These are phyloP conservation scores for Fusarium euwallaceae DNA, from an alignment of 2,329 filamentous ascomycete species.

Conservation along the genomic window DNA sequence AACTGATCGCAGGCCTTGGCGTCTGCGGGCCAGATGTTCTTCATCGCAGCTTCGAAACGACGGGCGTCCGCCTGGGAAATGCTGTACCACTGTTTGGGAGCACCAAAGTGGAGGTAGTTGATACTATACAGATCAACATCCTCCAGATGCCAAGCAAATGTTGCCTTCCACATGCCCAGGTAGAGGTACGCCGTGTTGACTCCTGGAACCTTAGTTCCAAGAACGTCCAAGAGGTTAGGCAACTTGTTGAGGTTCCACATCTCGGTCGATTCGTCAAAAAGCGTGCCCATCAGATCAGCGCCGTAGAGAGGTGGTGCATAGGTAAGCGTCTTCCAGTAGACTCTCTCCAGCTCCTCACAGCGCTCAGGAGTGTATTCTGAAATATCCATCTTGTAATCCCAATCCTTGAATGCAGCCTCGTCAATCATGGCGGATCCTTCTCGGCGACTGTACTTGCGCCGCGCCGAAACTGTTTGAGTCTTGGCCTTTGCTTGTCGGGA, in stretches of 20 bases:
- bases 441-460: conserved; percentile 86
- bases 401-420: conserved; percentile 89
- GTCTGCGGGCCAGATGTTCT: conserved; percentile 92
- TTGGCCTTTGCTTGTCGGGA: conserved; percentile 67
- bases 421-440: conserved; percentile 86
- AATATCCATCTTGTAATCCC: conserved; percentile 89
- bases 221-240: conserved; percentile 90
- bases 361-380: conserved; percentile 92
- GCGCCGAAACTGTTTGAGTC: conserved; percentile 84
- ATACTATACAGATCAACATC: conserved; percentile 99
- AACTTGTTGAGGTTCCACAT: conserved; percentile 96
- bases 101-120: conserved; percentile 99
- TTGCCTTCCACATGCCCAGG: conserved; percentile 99
- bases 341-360: conserved; percentile 92
- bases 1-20: conserved; percentile 97
- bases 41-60: conserved; percentile 95
- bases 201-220: conserved; percentile 95
- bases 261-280: conserved; percentile 88
- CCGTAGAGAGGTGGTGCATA: conserved; percentile 96
- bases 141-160: conserved; percentile 98
- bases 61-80: conserved; percentile 96
- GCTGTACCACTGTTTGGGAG: conserved; percentile 99
- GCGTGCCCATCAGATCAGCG: conserved; percentile 93
- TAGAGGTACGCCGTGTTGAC: conserved; percentile 99
- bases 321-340: conserved; percentile 97